Conservation (phyloP, 345 rosid species). For the Eucalyptus curtisii region DNA sequence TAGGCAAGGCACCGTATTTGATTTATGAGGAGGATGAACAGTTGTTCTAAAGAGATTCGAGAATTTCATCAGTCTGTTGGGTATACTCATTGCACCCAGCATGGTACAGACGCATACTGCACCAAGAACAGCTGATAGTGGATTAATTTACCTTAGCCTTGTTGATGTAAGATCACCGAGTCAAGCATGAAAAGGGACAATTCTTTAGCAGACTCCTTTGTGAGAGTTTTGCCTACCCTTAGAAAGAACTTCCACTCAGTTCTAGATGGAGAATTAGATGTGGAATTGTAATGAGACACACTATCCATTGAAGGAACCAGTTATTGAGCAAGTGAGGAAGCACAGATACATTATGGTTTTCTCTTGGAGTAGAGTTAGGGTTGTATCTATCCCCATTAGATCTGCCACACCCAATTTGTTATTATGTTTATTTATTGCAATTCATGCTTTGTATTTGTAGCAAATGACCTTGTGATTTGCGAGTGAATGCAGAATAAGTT, state of each 20-base stretch:
- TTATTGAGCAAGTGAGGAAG: neutral
- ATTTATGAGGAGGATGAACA: conserved; percentile 94
- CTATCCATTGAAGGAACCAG: neutral
- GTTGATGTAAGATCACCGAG: neutral
- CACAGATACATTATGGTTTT: neutral
- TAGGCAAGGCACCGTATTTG: conserved; percentile 69
- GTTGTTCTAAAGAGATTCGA: conserved; percentile 58
- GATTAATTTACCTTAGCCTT: neutral
- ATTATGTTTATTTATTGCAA: neutral
- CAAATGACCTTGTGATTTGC: neutral
- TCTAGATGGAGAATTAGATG: neutral
- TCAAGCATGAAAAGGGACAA: neutral
- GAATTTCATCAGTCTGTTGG: conserved; percentile 63
- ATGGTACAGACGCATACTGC: conserved; percentile 77
- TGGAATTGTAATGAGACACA: neutral
- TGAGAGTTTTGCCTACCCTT: neutral
- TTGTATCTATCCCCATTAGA: neutral
- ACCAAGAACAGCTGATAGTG: conserved; percentile 8
- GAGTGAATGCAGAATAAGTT: neutral
- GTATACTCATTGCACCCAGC: conserved; percentile 57
- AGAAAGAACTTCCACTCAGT: neutral
- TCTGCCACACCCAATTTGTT: neutral
- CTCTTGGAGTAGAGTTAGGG: neutral
- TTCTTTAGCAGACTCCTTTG: neutral
- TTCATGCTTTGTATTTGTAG: neutral